Percentiles rank a stretch among this genome's conserved stretches.
These are phyloP conservation scores for Nakazawaea populi DNA, from an alignment of 805 yeast genomes.

Conservation along the genomic window DNA sequence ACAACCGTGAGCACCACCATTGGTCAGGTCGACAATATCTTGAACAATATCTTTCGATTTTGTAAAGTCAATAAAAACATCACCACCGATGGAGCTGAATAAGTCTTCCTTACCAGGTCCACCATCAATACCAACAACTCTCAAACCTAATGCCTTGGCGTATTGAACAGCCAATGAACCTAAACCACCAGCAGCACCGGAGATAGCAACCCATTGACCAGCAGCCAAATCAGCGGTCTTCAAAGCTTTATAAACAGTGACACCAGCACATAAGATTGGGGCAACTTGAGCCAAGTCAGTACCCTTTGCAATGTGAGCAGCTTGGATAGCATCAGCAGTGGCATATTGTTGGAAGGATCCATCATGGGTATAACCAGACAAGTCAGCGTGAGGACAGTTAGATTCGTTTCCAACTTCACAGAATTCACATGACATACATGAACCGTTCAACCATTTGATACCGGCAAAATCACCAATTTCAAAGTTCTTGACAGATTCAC, in stretches of 20 bases:
- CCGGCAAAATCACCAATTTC: conserved; percentile 64
- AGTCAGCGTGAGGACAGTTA: conserved; percentile 63
- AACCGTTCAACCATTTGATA: conserved; percentile 64
- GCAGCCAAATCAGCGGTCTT: conserved; percentile 40
- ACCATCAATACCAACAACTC: conserved; percentile 44
- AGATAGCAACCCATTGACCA: conserved; percentile 47
- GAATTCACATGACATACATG: conserved; percentile 59
- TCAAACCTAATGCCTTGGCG: conserved; percentile 43
- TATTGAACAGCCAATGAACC: conserved; percentile 46
- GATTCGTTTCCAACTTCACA: conserved; percentile 55
- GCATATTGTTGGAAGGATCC: conserved; percentile 53
- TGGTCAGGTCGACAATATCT: conserved; percentile 34
- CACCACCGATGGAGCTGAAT: conserved; percentile 37
- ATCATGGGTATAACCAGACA: conserved; percentile 72
- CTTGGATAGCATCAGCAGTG: conserved; percentile 47
- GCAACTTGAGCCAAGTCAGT: conserved; percentile 41
- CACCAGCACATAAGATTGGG: conserved; percentile 49
- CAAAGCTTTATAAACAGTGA: conserved; percentile 48
- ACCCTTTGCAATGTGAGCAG: conserved; percentile 40
- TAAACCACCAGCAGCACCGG: conserved; percentile 49
- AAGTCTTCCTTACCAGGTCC: conserved; percentile 40
- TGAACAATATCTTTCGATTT: conserved; percentile 31
- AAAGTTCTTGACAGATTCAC: conserved; percentile 53
- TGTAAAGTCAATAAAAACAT: conserved; percentile 39
- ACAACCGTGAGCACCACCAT: conserved; percentile 49